These are phyloP conservation scores for Fusarium solani-melongenae DNA, from an alignment of 2,329 filamentous ascomycete genomes.

Conservation along the genomic window DNA sequence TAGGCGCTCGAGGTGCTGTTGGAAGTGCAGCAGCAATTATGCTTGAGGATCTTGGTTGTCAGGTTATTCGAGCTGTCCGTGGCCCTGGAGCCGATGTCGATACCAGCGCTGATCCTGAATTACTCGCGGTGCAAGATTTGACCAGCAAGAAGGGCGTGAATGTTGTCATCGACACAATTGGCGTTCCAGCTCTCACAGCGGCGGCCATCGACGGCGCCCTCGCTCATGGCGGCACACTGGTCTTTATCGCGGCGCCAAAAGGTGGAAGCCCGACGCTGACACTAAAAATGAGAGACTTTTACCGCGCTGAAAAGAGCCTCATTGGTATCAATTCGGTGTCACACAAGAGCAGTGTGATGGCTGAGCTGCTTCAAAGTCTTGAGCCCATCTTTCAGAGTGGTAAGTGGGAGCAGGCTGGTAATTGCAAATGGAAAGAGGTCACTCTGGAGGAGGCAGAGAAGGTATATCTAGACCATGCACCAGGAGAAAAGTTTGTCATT, in stretches of 20 bases:
- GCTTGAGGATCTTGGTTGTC: not conserved
- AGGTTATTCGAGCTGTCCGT: not conserved
- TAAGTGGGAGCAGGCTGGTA: not conserved
- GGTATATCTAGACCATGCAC: not conserved
- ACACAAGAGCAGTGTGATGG: not conserved
- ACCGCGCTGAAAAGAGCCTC: not conserved
- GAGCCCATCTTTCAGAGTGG: not conserved
- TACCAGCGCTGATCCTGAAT: not conserved
- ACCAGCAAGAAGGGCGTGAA: not conserved
- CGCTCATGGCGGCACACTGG: not conserved
- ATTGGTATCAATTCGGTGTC: not conserved
- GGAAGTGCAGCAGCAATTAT: not conserved
- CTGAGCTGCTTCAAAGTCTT: not conserved
- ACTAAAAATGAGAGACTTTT: not conserved
- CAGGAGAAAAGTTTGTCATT: not conserved
- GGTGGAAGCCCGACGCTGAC: not conserved
- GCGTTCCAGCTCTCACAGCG: not conserved
- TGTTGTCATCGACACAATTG: not conserved
- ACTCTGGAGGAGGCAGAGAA: not conserved
- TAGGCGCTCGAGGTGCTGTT: not conserved
- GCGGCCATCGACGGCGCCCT: not conserved
- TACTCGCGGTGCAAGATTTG: not conserved
- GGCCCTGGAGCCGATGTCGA: not conserved
- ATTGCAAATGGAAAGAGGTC: not conserved
- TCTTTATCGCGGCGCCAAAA: not conserved